These are phyloP conservation scores for Jatropha podagrica DNA, from an alignment of 441 rosid species.

Conservation along the genomic window DNA sequence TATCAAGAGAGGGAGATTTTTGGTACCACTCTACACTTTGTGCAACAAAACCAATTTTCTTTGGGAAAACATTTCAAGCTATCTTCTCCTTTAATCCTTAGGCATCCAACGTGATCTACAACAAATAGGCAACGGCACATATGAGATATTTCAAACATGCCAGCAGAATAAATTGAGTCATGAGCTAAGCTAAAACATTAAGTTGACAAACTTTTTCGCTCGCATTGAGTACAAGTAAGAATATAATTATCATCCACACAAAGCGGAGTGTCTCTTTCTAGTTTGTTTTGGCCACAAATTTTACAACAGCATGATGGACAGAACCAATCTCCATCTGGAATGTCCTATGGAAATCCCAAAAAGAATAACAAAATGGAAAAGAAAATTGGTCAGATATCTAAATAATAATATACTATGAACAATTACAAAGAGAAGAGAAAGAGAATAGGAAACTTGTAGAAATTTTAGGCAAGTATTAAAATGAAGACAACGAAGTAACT, in stretches of 20 bases:
- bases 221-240: slow-evolving; percentile 63
- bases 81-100: slow-evolving; percentile 29
- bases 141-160: slow-evolving; percentile 22
- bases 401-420: neutral
- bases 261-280: slow-evolving; percentile 30
- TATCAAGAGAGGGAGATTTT: slow-evolving; percentile 15
- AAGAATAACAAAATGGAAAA: neutral
- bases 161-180: neutral
- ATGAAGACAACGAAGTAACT: neutral
- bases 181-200: slow-evolving; percentile 1
- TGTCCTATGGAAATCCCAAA: slow-evolving; percentile 33
- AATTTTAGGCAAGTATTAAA: neutral
- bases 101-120: slow-evolving; percentile 62
- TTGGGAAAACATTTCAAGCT: slow-evolving; percentile 24
- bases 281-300: slow-evolving; percentile 45
- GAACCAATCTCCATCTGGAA: slow-evolving; percentile 77
- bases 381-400: neutral
- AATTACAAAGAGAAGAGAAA: neutral
- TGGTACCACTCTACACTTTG: slow-evolving; percentile 60
- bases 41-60: slow-evolving; percentile 66
- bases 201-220: slow-evolving; percentile 54
- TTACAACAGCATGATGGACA: slow-evolving; percentile 72
- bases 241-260: slow-evolving; percentile 26
- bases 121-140: slow-evolving; percentile 18
- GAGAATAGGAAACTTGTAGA: neutral